phyloP scores from a whole-genome alignment of 805 yeast genomes.

The Zygoascus flipseniorum region DNA sequence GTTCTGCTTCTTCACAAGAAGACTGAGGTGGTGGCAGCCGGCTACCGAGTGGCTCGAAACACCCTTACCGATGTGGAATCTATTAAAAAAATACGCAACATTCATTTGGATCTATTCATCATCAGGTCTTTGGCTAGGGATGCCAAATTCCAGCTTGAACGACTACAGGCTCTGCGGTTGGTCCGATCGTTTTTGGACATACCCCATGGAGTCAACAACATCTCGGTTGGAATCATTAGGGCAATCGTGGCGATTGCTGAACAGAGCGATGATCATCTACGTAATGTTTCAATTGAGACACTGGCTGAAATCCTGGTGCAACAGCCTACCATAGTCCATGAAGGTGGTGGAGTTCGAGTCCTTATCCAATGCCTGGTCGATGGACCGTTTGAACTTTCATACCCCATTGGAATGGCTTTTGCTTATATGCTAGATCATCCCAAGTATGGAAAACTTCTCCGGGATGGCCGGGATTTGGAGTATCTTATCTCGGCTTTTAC shows the following conservation, averaged over 20 bases:
- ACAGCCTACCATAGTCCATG: slow-evolving; percentile 35
- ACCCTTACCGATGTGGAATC: slow-evolving; percentile 49
- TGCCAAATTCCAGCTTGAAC: slow-evolving; percentile 46
- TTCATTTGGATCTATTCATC: slow-evolving; percentile 54
- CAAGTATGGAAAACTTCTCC: slow-evolving; percentile 41
- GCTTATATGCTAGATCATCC: slow-evolving; percentile 52
- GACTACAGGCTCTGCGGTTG: slow-evolving; percentile 69
- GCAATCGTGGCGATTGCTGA: slow-evolving; percentile 60
- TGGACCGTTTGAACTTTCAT: slow-evolving; percentile 43
- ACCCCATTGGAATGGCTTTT: slow-evolving; percentile 39
- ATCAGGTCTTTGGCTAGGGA: slow-evolving; percentile 58
- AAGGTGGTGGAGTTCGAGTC: slow-evolving; percentile 38
- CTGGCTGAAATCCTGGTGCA: slow-evolving; percentile 42
- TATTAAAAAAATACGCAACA: slow-evolving; percentile 41
- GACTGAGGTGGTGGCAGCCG: slow-evolving; percentile 62
- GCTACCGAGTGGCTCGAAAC: slow-evolving; percentile 64
- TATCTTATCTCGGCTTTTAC: slow-evolving; percentile 63
- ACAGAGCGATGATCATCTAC: slow-evolving; percentile 42
- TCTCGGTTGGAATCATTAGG: slow-evolving; percentile 57
- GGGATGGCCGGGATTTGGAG: slow-evolving; percentile 56
- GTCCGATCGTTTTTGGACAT: slow-evolving; percentile 53
- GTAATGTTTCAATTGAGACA: slow-evolving; percentile 44
- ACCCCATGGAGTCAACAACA: slow-evolving; percentile 41
- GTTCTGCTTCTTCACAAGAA: slow-evolving; percentile 48
- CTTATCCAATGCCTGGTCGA: slow-evolving; percentile 43